phyloP scores from a whole-genome alignment of 2,329 filamentous ascomycete species.

The Aspergillus brunneoviolaceus region DNA sequence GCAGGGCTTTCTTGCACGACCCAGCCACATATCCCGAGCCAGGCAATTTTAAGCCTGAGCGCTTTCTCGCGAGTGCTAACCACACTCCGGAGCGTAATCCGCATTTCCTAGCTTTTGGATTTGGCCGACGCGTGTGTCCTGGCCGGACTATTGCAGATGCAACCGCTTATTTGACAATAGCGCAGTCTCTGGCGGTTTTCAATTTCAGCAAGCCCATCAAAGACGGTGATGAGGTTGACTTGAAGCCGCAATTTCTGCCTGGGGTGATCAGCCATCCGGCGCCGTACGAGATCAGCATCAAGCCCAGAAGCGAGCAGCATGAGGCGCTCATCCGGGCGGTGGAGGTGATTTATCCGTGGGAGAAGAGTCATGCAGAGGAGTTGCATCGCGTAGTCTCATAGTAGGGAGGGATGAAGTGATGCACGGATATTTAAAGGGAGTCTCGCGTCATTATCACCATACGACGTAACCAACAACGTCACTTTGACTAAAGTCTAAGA shows the following conservation, averaged over 20 bases:
- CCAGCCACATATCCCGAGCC: not conserved
- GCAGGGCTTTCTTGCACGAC: constrained; percentile 3
- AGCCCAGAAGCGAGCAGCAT: constrained; percentile 4
- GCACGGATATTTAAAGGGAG: not conserved
- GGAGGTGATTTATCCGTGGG: not conserved
- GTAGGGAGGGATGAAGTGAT: not conserved
- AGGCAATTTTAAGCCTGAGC: constrained; percentile 1
- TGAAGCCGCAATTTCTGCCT: not conserved
- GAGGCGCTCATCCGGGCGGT: constrained; percentile 7
- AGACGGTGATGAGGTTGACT: constrained; percentile 1
- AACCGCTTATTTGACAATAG: constrained; percentile 8
- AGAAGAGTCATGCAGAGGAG: constrained; percentile 5
- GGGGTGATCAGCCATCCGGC: constrained; percentile 12
- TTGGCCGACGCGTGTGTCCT: constrained; percentile 14
- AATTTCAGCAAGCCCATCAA: constrained; percentile 2
- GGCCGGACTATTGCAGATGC: constrained; percentile 11
- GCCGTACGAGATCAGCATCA: constrained; percentile 7
- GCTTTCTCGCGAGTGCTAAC: constrained; percentile 4
- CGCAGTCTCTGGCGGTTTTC: constrained; percentile 6
- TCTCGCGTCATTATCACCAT: not conserved
- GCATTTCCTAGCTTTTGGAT: constrained; percentile 9
- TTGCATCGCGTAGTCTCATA: not conserved
- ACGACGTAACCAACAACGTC: not conserved
- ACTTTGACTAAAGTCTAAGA: not conserved
- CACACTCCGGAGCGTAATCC: constrained; percentile 13